Conservation (phyloP, 306 rosid genomes). For the Pyrus betulifolia region DNA sequence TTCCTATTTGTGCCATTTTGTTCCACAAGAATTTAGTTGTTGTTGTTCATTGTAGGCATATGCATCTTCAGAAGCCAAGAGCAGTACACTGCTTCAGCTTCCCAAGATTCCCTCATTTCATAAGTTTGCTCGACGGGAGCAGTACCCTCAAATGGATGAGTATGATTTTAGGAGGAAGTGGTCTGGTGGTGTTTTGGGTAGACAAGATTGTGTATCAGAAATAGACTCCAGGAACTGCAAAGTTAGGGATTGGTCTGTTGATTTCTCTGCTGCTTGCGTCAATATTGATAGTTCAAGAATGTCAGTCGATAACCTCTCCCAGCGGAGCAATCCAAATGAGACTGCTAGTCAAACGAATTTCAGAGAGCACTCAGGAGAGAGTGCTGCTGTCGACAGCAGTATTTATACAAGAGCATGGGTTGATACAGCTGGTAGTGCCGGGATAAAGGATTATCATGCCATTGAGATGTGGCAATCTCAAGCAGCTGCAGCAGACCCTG, state of each 20-base stretch:
- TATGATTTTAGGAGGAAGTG: slow-evolving; percentile 65
- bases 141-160: slow-evolving; percentile 69
- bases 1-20: background rate
- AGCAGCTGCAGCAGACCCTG: slow-evolving; percentile 86
- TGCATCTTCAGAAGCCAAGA: slow-evolving; percentile 89
- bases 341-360: slow-evolving; percentile 70
- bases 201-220: slow-evolving; percentile 92
- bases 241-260: slow-evolving; percentile 97
- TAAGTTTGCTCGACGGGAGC: slow-evolving; percentile 86
- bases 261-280: slow-evolving; percentile 86
- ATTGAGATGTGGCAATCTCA: slow-evolving; percentile 99
- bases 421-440: slow-evolving; percentile 79
- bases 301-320: slow-evolving; percentile 82
- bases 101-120: slow-evolving; percentile 98
- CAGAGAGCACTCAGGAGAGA: slow-evolving; percentile 96
- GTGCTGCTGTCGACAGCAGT: slow-evolving; percentile 82
- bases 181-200: slow-evolving; percentile 81
- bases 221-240: slow-evolving; percentile 94
- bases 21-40: background rate
- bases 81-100: slow-evolving; percentile 61
- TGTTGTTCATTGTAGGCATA: slow-evolving; percentile 63
- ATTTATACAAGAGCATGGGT: slow-evolving; percentile 97
- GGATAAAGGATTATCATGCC: slow-evolving; percentile 79
- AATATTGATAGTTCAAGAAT: slow-evolving; percentile 70
- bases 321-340: slow-evolving; percentile 91